Evolutionary conservation across 1,284 basidiomycete species (phyloP).

Genomic region (Earliella scabrosa): DNA sequence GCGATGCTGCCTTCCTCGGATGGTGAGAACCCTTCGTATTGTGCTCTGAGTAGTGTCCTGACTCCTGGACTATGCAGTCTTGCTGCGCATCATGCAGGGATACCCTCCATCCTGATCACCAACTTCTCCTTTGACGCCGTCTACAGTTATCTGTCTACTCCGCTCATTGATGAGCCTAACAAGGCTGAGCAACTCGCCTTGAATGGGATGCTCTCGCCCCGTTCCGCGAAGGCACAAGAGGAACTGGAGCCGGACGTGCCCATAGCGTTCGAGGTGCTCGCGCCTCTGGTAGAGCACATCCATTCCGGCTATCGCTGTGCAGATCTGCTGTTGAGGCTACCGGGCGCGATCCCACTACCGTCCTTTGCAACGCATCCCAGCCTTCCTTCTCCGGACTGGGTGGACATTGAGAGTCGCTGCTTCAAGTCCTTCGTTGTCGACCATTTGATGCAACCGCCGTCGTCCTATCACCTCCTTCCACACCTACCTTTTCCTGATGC

Average conservation of each 20-base stretch:
- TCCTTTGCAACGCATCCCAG: slow-evolving; percentile 57
- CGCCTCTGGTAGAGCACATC: slow-evolving; percentile 65
- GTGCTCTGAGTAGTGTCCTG: neutral
- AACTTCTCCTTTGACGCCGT: slow-evolving; percentile 86
- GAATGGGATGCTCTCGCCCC: slow-evolving; percentile 14
- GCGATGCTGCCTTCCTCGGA: slow-evolving; percentile 79
- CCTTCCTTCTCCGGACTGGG: slow-evolving; percentile 69
- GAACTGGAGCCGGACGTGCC: slow-evolving; percentile 50
- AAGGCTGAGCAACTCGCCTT: slow-evolving; percentile 1
- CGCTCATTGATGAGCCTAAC: slow-evolving; percentile 21
- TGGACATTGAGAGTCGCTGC: slow-evolving; percentile 47
- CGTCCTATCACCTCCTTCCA: slow-evolving; percentile 37
- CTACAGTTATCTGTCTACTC: slow-evolving; percentile 64
- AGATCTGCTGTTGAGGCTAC: slow-evolving; percentile 69
- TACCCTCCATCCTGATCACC: slow-evolving; percentile 74
- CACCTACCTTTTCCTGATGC: slow-evolving; percentile 42
- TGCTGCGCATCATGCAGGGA: slow-evolving; percentile 62
- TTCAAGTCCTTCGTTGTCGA: slow-evolving; percentile 52
- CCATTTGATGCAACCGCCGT: slow-evolving; percentile 39
- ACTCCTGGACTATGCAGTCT: slow-evolving; percentile 47
- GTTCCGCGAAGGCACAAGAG: neutral
- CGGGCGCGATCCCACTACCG: slow-evolving; percentile 76
- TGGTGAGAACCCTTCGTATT: slow-evolving; percentile 53
- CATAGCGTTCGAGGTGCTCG: slow-evolving; percentile 51
- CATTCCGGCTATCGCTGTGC: slow-evolving; percentile 72